Percentiles rank a stretch among this genome's conserved stretches.
These are phyloP conservation scores for Monosporozyma unispora DNA, from an alignment of 805 yeast genomes.

Conservation along the genomic window DNA sequence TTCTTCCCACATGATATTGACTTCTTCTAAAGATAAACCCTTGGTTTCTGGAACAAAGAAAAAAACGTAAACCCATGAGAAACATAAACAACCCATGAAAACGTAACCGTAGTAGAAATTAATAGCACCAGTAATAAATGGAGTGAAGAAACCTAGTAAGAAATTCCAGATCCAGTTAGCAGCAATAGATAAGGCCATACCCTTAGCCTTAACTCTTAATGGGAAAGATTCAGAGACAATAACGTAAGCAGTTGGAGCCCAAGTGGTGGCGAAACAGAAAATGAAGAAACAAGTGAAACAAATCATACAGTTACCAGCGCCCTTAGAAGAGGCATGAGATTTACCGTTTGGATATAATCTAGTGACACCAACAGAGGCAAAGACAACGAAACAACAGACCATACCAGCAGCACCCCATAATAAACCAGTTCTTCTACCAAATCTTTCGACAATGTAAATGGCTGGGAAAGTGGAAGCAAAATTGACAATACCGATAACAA, in stretches of 20 bases:
- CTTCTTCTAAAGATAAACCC: slow-evolving; percentile 71
- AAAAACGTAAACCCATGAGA: slow-evolving; percentile 49
- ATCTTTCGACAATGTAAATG: slow-evolving; percentile 41
- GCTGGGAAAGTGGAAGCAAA: slow-evolving; percentile 48
- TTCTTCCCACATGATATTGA: slow-evolving; percentile 45
- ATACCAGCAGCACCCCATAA: slow-evolving; percentile 43
- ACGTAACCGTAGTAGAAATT: slow-evolving; percentile 60
- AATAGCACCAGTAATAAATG: slow-evolving; percentile 51
- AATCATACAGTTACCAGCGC: slow-evolving; percentile 63
- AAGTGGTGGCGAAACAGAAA: slow-evolving; percentile 62
- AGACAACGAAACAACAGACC: slow-evolving; percentile 39
- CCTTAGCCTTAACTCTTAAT: slow-evolving; percentile 54
- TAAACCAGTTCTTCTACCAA: slow-evolving; percentile 44
- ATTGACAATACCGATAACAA: slow-evolving; percentile 50
- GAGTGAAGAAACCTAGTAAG: slow-evolving; percentile 57
- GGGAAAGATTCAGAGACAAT: slow-evolving; percentile 63
- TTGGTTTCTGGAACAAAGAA: slow-evolving; percentile 64
- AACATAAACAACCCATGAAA: slow-evolving; percentile 44
- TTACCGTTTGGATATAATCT: slow-evolving; percentile 27
- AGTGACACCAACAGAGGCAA: slow-evolving; percentile 54
- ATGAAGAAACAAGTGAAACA: slow-evolving; percentile 60
- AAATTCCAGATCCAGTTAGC: slow-evolving; percentile 59
- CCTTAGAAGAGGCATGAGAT: slow-evolving; percentile 38
- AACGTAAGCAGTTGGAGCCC: slow-evolving; percentile 64
- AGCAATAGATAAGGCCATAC: slow-evolving; percentile 47